Base-by-base conservation (phyloP, 306 rosid genomes). In the Begonia peltatifolia region DNA sequence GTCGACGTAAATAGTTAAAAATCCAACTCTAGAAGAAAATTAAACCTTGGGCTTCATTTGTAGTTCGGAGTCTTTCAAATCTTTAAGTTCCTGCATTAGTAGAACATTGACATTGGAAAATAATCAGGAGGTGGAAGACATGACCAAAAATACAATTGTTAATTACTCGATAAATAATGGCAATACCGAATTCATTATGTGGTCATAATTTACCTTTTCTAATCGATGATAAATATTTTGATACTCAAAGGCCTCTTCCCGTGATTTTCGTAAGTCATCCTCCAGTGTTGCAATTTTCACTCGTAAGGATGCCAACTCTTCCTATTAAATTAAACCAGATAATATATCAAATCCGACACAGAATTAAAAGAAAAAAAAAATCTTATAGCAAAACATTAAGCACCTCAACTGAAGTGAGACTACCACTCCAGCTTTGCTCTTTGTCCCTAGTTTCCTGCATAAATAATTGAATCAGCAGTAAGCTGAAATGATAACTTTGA, bases 31-130 rank as follows among this genome's bases (percentile, higher is more conserved):
- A 30, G 38, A 30, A 55, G 35, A 63, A 41, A 59, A 66, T 46
- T 74, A 58, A 25, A 86, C 99, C 99, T 83, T 92, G 10, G 96
- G 94, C 60, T 87, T 87, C 84, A 87, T 74, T 71, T 78, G 74
- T 41, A 77, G 94, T 68, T 92, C 99, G n/a, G 71, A 68, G 53
- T 87, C 96, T 65, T 71, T 87, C 56, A 79, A 59, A 46, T 92
- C 99, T 76, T 79, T 79, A 63, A 92, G 55, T 56, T 92, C 99
- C 99, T 86, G 82, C 73, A 57, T 49, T 3, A 63, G 68, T 44
- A 67, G 50, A 64, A 59, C 55, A 56, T 42, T 30, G 46, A 55
- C 67, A 55, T 14, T 55, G 63, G 57, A 48, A 60, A 44, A 10
- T 44, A n/a, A 44, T n/a, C 48, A 11, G 6, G 0, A 0, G 48